Evolutionary conservation across 2,329 filamentous ascomycete species (phyloP).

Genomic region (Zymoseptoria tritici): DNA sequence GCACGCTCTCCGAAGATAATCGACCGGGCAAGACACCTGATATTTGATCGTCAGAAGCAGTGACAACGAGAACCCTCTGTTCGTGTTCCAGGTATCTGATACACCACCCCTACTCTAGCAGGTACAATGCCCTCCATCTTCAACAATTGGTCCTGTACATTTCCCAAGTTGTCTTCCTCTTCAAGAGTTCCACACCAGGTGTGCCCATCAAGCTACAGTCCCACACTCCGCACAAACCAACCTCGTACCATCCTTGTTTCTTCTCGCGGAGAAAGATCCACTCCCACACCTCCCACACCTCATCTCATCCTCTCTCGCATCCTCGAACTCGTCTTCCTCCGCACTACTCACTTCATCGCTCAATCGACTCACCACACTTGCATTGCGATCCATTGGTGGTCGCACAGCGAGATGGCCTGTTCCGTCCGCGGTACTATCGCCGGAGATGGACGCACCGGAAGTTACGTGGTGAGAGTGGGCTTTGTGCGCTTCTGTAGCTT

Average conservation of each 20-base stretch:
- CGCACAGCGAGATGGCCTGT: constrained; percentile 17
- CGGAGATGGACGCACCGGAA: constrained; percentile 1
- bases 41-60: background rate
- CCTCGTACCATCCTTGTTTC: constrained; percentile 46
- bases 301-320: constrained; percentile 33
- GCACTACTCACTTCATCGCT: constrained; percentile 48
- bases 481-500: constrained; percentile 10
- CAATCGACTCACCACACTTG: constrained; percentile 47
- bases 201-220: background rate
- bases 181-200: background rate
- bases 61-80: background rate
- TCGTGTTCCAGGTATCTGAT: background rate
- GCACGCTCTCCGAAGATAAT: background rate
- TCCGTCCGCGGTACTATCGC: constrained; percentile 8
- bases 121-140: background rate
- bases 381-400: constrained; percentile 29
- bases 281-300: constrained; percentile 52
- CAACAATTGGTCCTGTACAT: background rate
- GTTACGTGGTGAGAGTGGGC: background rate
- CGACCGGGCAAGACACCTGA: too few species aligned
- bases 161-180: background rate
- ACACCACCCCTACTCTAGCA: background rate
- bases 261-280: constrained; percentile 56
- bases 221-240: constrained; percentile 55
- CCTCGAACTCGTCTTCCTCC: constrained; percentile 41